Base-by-base conservation (phyloP, 2,329 filamentous ascomycete species). In the Colletotrichum sp. region DNA sequence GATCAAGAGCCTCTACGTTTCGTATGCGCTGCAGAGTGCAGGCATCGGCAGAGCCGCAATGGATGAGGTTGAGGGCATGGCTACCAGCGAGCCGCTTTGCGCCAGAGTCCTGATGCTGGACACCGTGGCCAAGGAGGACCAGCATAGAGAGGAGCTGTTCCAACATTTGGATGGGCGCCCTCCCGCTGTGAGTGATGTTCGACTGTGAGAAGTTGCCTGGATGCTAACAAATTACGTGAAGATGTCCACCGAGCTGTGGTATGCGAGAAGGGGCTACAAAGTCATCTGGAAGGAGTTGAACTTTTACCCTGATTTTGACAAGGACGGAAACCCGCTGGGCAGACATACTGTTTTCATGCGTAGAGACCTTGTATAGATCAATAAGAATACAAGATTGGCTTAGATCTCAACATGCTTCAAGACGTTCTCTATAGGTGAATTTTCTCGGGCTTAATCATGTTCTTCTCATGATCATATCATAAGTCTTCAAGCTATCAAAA, bases 1-100 rank as follows among this genome's bases (percentile, higher is more conserved):
- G 82, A 83, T 83, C 52, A 83, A 83, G 59, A 82, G 78, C 0
- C 79, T 83, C 8, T 83, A 81, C 30, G 79, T 83, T 2, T 78
- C 81, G 0, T 60, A 77, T 6, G 78, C 78, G 8, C 64, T 83
- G 3, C 80, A 77, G n/a, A 78, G 78, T 36, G 72, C 77, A 9
- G 82, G 82, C 3, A 69, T 83, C 1, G 82, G 82, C 0, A 52
- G 82, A 2, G 81, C 79, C 8, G 81, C 82, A 0, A 83, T 83
- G 82, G 81, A 82, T 15, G 69, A 77, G 5, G 72, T 81, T 1
- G 82, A 83, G 59, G 69, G 66, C 9, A 81, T 82, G 80, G 81
- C 81, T 2, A 73, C 76, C 2, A 67, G 75, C 7, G 77, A 79
- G 21, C 82, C 82, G 1, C 69, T 83, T 5, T 77, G 65, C 24